phyloP scores from a whole-genome alignment of 768 basidiomycete genomes.

The Naganishia kalamii region DNA sequence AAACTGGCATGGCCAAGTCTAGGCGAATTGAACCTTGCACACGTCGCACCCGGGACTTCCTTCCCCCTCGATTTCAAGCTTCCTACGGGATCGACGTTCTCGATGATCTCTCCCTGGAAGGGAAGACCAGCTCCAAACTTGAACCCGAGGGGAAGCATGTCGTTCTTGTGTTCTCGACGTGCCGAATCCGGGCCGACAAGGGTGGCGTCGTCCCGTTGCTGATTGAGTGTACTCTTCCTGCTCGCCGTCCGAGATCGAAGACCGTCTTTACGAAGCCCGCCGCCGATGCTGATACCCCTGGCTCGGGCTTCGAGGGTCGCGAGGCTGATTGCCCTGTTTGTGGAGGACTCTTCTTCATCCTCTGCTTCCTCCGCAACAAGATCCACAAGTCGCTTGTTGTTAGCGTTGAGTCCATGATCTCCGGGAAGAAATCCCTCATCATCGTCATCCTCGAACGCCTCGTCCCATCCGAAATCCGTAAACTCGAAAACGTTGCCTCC shows the following conservation, averaged over 20 bases:
- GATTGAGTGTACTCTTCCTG: constrained; percentile 1
- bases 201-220: not conserved
- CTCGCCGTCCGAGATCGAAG: not conserved
- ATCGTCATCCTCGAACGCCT: constrained; percentile 25
- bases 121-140: constrained; percentile 42
- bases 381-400: constrained; percentile 4
- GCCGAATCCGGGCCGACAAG: not conserved
- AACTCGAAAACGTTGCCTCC: constrained; percentile 19
- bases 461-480: constrained; percentile 27
- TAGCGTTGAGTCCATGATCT: not conserved
- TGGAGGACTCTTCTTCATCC: not conserved
- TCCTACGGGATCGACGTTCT: constrained; percentile 37
- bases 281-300: constrained; percentile 20
- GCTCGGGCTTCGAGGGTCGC: constrained; percentile 1
- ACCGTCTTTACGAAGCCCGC: constrained; percentile 9
- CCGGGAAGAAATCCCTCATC: constrained; percentile 16
- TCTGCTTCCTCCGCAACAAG: constrained; percentile 3
- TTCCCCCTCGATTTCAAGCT: constrained; percentile 12
- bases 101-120: constrained; percentile 41
- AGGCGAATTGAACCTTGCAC: constrained; percentile 10
- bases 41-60: constrained; percentile 6
- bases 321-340: not conserved
- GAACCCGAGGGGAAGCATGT: constrained; percentile 36
- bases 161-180: constrained; percentile 25
- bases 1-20: constrained; percentile 6